Base-by-base conservation (phyloP, 176 grass and related monocot species). In the Metroxylon sagu region DNA sequence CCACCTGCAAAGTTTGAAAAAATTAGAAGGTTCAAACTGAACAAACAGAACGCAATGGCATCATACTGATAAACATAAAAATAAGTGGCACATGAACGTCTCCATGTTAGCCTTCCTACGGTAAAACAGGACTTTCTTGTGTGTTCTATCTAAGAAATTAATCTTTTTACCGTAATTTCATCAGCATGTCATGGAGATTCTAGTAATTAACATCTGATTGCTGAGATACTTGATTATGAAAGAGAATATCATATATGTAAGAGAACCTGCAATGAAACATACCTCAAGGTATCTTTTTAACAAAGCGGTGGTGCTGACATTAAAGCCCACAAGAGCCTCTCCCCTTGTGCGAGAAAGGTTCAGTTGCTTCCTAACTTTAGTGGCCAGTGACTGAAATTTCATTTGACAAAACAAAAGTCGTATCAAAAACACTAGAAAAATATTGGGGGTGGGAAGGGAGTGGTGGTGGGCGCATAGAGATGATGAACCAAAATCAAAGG, bases 281-380 rank as follows among this genome's bases (percentile, higher is more conserved):
- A 73, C 81, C 63, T 72, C 62, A 6, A 89, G 81, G 72, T 75
- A 89, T 73, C 69, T 65, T 14, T 70, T 70, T 39, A 86, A 65
- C 59, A 86, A 76, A 66, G 53, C 77, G 25, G 73, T 71, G 19
- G 86, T 85, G 18, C 86, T 85, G 57, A 68, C 62, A 54, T 90
- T 90, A 19, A 90, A 90, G 16, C 78, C 82, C 53, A 76, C 35
- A 53, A 85, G 77, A 53, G 81, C 70, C 61, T 79, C 71, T 43
- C 73, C 62, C 65, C 79, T 53, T 18, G 77, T 71, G 5, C 86
- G 82, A 84, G 86, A 82, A 26, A 27, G 59, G 66, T 89, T 65
- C 26, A 90, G 76, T 62, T 90, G 86, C 55, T 86, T 86, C 52
- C 87, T 86, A 53, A 91, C 88, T 85, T 88, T 84, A 71, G 62